Conservation (phyloP, 805 yeast species). For the Barnettozyma vustinii region DNA sequence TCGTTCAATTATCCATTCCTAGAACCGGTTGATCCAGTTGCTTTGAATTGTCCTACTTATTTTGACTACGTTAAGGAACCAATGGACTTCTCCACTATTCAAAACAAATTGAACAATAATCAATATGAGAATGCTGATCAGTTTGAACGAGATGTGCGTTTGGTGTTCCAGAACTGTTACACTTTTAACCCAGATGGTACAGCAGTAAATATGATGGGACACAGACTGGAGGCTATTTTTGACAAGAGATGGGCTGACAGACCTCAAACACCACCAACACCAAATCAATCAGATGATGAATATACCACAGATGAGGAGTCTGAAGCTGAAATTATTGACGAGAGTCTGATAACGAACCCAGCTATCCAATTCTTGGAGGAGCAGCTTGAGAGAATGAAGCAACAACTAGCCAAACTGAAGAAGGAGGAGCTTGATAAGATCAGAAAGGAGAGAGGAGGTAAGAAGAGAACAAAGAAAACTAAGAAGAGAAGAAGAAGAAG, state of each 20-base stretch:
- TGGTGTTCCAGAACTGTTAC: constrained; percentile 86
- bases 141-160: constrained; percentile 74
- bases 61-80: constrained; percentile 83
- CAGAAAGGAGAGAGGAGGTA: constrained; percentile 49
- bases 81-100: constrained; percentile 89
- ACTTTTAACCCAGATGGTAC: constrained; percentile 95
- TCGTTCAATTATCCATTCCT: constrained; percentile 84
- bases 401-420: constrained; percentile 77
- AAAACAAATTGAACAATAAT: constrained; percentile 74
- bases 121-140: constrained; percentile 86
- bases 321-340: constrained; percentile 54
- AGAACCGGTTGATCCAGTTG: constrained; percentile 93
- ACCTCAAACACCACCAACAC: constrained; percentile 55
- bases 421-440: constrained; percentile 66
- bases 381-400: constrained; percentile 80
- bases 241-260: constrained; percentile 84
- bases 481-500: constrained; percentile 27
- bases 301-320: constrained; percentile 39
- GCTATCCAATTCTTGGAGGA: constrained; percentile 86
- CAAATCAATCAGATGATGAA: constrained; percentile 26
- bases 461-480: constrained; percentile 36
- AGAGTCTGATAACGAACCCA: constrained; percentile 69
- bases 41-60: constrained; percentile 87
- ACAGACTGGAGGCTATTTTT: constrained; percentile 78
- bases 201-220: constrained; percentile 94